These are phyloP conservation scores for Pouteria glomerata DNA, from an alignment of 148 eudicot species.

Conservation along the genomic window DNA sequence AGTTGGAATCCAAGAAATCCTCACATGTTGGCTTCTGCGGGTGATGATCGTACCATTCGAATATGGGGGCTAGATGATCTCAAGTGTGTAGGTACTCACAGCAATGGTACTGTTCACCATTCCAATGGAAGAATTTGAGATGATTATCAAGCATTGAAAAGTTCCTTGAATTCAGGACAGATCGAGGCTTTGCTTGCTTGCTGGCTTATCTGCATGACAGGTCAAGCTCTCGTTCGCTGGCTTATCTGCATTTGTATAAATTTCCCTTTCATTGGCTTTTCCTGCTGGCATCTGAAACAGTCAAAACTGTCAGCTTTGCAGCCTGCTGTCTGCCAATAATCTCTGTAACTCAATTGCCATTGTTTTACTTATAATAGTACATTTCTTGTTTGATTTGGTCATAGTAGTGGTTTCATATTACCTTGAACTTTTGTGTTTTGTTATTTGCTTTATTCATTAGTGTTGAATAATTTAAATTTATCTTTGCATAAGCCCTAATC, in stretches of 20 bases:
- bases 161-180: background rate
- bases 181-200: no score
- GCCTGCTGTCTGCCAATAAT: slow-evolving; percentile 10
- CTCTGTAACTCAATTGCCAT: slow-evolving; percentile 5
- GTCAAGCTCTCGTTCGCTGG: background rate
- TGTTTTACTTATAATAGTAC: background rate
- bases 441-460: background rate
- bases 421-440: background rate
- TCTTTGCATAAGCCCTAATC: background rate
- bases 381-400: background rate
- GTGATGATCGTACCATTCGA: slow-evolving; percentile 81
- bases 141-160: slow-evolving; percentile 1
- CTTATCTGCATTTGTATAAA: background rate
- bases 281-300: background rate
- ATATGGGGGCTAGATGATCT: slow-evolving; percentile 64
- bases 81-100: slow-evolving; percentile 14
- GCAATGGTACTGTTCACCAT: slow-evolving; percentile 27
- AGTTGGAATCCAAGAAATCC: slow-evolving; percentile 86
- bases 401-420: background rate
- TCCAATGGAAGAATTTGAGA: slow-evolving; percentile 27
- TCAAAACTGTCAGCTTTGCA: slow-evolving; percentile 8
- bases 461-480: background rate
- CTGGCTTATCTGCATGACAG: no score
- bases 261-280: slow-evolving; percentile 4
- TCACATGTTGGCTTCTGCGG: slow-evolving; percentile 84